A percentile compares a stretch with the other conserved stretches of the same genome.
Evolutionary conservation across 2,329 filamentous ascomycete genomes (phyloP).

Genomic region (Zasmidium angulare): DNA sequence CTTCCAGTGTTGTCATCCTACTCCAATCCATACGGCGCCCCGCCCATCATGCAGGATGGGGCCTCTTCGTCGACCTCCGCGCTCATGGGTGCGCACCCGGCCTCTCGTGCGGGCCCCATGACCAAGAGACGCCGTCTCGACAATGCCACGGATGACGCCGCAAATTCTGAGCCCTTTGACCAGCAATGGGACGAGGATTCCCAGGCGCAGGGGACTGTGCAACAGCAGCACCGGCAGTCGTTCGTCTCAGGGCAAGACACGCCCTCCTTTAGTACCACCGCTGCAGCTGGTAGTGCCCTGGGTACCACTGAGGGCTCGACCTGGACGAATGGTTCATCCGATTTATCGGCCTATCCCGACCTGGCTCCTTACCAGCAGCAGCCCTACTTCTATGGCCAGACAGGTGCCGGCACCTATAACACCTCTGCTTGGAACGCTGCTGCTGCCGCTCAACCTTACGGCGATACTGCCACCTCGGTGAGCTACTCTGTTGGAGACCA

Average conservation of each 20-base stretch:
- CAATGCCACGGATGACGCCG: slow-evolving; percentile 1
- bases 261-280: neutral
- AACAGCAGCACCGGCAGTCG: neutral
- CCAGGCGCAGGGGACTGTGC: neutral
- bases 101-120: slow-evolving; percentile 1
- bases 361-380: slow-evolving; percentile 28
- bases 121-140: slow-evolving; percentile 9
- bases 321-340: slow-evolving; percentile 11
- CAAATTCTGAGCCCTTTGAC: neutral
- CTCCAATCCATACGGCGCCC: slow-evolving; percentile 2
- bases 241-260: slow-evolving; percentile 6
- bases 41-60: slow-evolving; percentile 9
- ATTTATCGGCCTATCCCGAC: slow-evolving; percentile 25
- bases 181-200: slow-evolving; percentile 5
- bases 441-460: slow-evolving; percentile 7
- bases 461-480: slow-evolving; percentile 9
- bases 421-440: slow-evolving; percentile 24
- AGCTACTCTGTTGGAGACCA: slow-evolving; percentile 14
- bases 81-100: neutral
- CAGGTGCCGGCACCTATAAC: slow-evolving; percentile 24
- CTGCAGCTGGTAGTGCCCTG: slow-evolving; percentile 11
- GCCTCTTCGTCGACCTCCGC: neutral
- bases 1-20: slow-evolving; percentile 8
- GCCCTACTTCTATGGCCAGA: slow-evolving; percentile 31
- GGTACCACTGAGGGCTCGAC: slow-evolving; percentile 12